phyloP scores from a whole-genome alignment of 441 rosid genomes.

The Hura crepitans region DNA sequence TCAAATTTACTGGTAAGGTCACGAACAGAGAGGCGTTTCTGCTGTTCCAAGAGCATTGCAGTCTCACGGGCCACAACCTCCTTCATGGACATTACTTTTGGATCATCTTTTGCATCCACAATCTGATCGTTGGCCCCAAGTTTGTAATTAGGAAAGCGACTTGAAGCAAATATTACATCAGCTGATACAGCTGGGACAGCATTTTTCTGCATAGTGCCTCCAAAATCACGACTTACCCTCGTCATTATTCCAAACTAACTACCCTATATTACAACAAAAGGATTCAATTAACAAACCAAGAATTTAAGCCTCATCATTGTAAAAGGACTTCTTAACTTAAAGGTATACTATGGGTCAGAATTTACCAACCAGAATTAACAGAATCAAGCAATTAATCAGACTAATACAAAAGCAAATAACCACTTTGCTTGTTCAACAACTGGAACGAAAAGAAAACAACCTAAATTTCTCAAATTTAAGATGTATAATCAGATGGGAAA shows the following conservation, averaged over 20 bases:
- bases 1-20: conserved; percentile 96
- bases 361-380: conserved; percentile 25
- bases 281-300: conserved; percentile 20
- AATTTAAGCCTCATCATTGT: conserved; percentile 22
- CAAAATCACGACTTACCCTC: conserved; percentile 62
- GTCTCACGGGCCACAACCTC: conserved; percentile 92
- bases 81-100: conserved; percentile 74
- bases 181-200: conserved; percentile 71
- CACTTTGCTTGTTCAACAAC: neutral
- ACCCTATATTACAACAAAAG: conserved; percentile 31
- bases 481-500: neutral
- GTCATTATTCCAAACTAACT: conserved; percentile 51
- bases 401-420: neutral
- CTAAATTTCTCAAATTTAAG: neutral
- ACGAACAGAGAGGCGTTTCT: conserved; percentile 86
- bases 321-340: conserved; percentile 27
- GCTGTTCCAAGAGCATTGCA: conserved; percentile 81
- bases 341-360: conserved; percentile 27
- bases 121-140: conserved; percentile 75
- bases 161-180: conserved; percentile 78
- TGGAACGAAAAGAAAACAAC: neutral
- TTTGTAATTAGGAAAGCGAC: conserved; percentile 79
- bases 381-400: conserved; percentile 7
- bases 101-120: conserved; percentile 61
- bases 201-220: conserved; percentile 56